Percentiles rank a stretch among this genome's conserved stretches.
Conservation (phyloP, 306 rosid species). For the Rosa chinensis region DNA sequence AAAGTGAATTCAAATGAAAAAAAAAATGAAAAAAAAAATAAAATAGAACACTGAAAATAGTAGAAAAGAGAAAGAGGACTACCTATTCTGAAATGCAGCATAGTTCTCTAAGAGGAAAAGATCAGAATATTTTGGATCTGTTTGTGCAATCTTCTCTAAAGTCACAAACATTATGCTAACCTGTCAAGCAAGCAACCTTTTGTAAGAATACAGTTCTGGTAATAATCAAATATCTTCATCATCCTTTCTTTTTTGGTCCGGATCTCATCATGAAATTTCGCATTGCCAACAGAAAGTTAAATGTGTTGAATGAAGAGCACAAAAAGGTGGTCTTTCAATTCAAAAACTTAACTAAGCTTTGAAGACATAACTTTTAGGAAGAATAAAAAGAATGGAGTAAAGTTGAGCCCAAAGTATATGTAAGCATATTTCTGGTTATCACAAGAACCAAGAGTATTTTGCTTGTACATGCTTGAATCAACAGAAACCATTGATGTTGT, state of each 20-base stretch:
- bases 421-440: background rate
- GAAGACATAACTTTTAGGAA: background rate
- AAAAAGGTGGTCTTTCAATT: background rate
- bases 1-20: slow-evolving; percentile 19
- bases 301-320: background rate
- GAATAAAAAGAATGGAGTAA: background rate
- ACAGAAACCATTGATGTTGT: background rate
- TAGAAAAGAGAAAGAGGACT: slow-evolving; percentile 23
- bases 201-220: background rate
- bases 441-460: background rate
- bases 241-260: background rate
- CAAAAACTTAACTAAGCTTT: background rate
- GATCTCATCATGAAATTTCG: background rate
- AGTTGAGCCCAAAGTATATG: background rate
- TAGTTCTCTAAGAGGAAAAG: slow-evolving; percentile 90
- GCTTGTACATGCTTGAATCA: background rate
- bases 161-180: slow-evolving; percentile 97
- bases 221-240: background rate
- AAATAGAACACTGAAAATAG: background rate
- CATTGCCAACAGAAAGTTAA: background rate
- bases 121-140: slow-evolving; percentile 87
- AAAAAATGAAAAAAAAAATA: background rate
- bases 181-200: slow-evolving; percentile 48
- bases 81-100: slow-evolving; percentile 99
- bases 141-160: slow-evolving; percentile 78